Percentiles rank a stretch among this genome's conserved stretches.
phyloP scores from a whole-genome alignment of 2,329 filamentous ascomycete species.

The Sporothrix pseudoabietina region DNA sequence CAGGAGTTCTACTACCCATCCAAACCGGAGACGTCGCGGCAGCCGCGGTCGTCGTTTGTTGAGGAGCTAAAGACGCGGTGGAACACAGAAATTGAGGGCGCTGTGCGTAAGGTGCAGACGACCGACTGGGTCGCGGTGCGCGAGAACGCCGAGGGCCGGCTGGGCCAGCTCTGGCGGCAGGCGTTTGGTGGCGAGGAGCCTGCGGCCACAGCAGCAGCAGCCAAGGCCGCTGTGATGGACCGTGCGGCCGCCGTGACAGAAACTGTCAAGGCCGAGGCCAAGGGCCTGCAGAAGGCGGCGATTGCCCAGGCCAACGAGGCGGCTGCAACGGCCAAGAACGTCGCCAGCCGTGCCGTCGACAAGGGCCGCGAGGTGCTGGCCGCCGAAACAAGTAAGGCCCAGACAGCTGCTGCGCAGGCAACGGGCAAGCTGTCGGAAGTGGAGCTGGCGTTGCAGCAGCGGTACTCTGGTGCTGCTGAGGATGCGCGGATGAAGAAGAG shows the following conservation, averaged over 20 bases:
- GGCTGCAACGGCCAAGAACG: constrained; percentile 45
- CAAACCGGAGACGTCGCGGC: constrained; percentile 48
- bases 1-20: constrained; percentile 30
- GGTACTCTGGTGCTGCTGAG: constrained; percentile 50
- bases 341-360: constrained; percentile 47
- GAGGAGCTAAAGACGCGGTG: constrained; percentile 75
- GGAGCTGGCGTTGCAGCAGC: constrained; percentile 55
- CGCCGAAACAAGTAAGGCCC: constrained; percentile 3
- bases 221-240: constrained; percentile 35
- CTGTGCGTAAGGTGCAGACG: constrained; percentile 66
- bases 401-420: not conserved
- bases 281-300: constrained; percentile 33
- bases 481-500: constrained; percentile 48
- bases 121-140: constrained; percentile 67
- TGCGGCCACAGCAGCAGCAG: constrained; percentile 41
- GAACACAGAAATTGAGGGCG: constrained; percentile 72
- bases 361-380: constrained; percentile 45
- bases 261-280: constrained; percentile 41
- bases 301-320: constrained; percentile 40
- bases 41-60: constrained; percentile 57
- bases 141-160: constrained; percentile 57
- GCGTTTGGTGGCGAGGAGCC: constrained; percentile 43
- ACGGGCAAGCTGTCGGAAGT: constrained; percentile 43
- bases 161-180: constrained; percentile 50
- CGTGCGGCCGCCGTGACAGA: constrained; percentile 36